Conservation (phyloP, 1,284 basidiomycete genomes). For the Trametes polyzona region DNA sequence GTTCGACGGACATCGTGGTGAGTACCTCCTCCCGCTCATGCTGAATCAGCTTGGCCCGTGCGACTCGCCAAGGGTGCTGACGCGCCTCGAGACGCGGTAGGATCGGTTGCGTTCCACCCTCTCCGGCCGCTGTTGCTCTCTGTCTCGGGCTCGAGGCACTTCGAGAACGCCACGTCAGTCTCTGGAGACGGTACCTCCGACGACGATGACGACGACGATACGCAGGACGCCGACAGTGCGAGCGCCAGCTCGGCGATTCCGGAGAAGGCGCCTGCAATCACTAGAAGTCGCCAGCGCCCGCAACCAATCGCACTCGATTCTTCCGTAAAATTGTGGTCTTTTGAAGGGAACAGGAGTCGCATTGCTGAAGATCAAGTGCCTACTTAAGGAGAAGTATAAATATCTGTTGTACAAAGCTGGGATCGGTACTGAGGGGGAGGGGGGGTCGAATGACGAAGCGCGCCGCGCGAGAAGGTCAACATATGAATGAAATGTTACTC, state of each 20-base stretch:
- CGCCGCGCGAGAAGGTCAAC: too few species aligned
- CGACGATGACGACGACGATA: conserved; percentile 17
- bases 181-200: conserved; percentile 10
- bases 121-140: conserved; percentile 54
- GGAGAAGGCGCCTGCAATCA: conserved; percentile 5
- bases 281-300: conserved; percentile 14
- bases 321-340: conserved; percentile 27
- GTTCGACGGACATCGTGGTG: conserved; percentile 23
- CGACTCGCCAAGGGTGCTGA: conserved; percentile 7
- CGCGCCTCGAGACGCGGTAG: conserved; percentile 54
- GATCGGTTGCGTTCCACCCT: conserved; percentile 68
- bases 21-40: conserved; percentile 10
- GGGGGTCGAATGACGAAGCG: neutral
- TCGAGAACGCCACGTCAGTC: conserved; percentile 32
- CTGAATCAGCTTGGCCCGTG: neutral
- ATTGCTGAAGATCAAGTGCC: too few species aligned
- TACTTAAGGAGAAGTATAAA: neutral
- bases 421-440: too few species aligned
- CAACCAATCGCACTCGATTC: conserved; percentile 28
- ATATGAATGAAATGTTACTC: conserved; percentile 8
- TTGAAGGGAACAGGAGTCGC: too few species aligned
- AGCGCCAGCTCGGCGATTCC: conserved; percentile 1
- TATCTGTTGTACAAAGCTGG: neutral
- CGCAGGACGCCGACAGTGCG: neutral
- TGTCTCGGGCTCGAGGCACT: conserved; percentile 71